phyloP scores from a whole-genome alignment of 371 early-diverging fungal species.

The Mucor piriformis region DNA sequence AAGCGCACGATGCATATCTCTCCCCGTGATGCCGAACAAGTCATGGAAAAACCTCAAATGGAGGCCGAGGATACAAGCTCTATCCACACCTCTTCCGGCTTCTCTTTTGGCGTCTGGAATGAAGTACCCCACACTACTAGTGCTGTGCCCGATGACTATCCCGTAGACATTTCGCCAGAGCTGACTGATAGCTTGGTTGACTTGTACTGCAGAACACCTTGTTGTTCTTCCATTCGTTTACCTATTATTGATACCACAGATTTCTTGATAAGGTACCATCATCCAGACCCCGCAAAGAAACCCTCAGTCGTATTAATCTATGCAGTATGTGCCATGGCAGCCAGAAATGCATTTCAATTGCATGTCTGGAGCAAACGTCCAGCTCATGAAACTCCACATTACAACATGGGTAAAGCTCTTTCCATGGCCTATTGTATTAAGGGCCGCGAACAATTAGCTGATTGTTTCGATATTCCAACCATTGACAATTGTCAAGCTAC shows the following conservation, averaged over 20 bases:
- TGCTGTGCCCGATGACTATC: slow-evolving; percentile 39
- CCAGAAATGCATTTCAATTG: slow-evolving; percentile 52
- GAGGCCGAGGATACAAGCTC: slow-evolving; percentile 19
- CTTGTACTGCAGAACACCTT: slow-evolving; percentile 48
- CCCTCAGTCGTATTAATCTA: slow-evolving; percentile 41
- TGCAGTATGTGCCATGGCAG: slow-evolving; percentile 52
- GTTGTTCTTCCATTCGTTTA: slow-evolving; percentile 40
- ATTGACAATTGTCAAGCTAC: slow-evolving; percentile 44
- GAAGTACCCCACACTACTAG: slow-evolving; percentile 31
- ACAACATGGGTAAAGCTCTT: slow-evolving; percentile 51
- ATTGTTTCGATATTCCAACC: slow-evolving; percentile 48
- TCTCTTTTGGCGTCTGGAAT: slow-evolving; percentile 38
- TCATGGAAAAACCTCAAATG: slow-evolving; percentile 3
- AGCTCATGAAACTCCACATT: slow-evolving; percentile 29
- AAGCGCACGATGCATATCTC: slow-evolving; percentile 22
- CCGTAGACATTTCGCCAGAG: slow-evolving; percentile 42
- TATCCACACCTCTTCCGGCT: slow-evolving; percentile 21
- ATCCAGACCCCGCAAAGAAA: slow-evolving; percentile 22
- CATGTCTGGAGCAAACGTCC: slow-evolving; percentile 49
- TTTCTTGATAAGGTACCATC: slow-evolving; percentile 33
- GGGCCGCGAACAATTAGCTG: slow-evolving; percentile 41
- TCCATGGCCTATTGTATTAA: slow-evolving; percentile 47
- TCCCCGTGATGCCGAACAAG: slow-evolving; percentile 4
- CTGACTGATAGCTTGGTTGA: slow-evolving; percentile 44
- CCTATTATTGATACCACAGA: slow-evolving; percentile 40